A percentile compares a stretch with the other conserved stretches of the same genome.
phyloP scores from a whole-genome alignment of 192 early-diverging fungal genomes.

The Helicostylum pulchrum region DNA sequence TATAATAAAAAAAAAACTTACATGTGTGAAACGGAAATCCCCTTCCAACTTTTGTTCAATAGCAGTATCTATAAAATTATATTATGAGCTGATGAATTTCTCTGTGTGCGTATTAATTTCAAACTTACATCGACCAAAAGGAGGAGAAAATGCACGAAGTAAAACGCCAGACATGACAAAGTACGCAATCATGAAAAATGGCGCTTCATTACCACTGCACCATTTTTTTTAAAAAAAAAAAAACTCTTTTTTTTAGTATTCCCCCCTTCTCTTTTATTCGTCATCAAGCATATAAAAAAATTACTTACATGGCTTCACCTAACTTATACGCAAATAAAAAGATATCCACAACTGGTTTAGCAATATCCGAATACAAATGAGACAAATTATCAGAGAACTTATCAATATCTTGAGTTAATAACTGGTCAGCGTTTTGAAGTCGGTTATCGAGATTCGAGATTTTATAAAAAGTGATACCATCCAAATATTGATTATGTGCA shows the following conservation, averaged over 20 bases:
- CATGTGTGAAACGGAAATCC: slow-evolving; percentile 78
- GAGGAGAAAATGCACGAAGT: slow-evolving; percentile 71
- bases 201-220: slow-evolving; percentile 47
- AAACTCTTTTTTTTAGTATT: not conserved
- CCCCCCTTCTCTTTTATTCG: not conserved
- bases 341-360: slow-evolving; percentile 72
- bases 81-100: not conserved
- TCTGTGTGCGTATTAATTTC: not conserved
- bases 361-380: slow-evolving; percentile 72
- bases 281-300: not conserved
- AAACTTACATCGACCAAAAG: slow-evolving; percentile 69
- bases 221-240: not conserved
- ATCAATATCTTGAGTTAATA: slow-evolving; percentile 69
- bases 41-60: slow-evolving; percentile 76
- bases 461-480: slow-evolving; percentile 80
- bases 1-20: slow-evolving; percentile 29
- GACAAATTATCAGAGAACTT: slow-evolving; percentile 67
- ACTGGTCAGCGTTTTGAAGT: slow-evolving; percentile 71
- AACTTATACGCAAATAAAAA: slow-evolving; percentile 74
- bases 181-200: slow-evolving; percentile 58
- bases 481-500: slow-evolving; percentile 67
- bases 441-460: slow-evolving; percentile 78
- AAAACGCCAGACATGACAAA: slow-evolving; percentile 60
- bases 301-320: slow-evolving; percentile 57
- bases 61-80: slow-evolving; percentile 52